Percentiles rank a stretch among this genome's conserved stretches.
phyloP scores from a whole-genome alignment of 352 stramenopile genomes.

The Phytopythium helicoides region DNA sequence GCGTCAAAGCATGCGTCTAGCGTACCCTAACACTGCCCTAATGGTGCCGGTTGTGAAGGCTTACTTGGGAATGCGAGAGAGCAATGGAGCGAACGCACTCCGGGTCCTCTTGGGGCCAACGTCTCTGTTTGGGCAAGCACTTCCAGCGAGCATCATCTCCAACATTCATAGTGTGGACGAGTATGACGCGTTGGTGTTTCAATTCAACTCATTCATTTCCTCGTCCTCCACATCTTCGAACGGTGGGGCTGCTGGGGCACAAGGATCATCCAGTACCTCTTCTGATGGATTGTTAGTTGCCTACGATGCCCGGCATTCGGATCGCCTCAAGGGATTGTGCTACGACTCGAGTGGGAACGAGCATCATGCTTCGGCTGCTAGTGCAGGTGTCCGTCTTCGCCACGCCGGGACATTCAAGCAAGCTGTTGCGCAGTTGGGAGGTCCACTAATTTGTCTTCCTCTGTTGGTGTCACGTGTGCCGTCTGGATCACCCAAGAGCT shows the following conservation, averaged over 20 bases:
- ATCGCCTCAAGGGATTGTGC: constrained; percentile 55
- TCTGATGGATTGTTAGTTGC: constrained; percentile 59
- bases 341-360: constrained; percentile 72
- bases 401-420: constrained; percentile 74
- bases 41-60: constrained; percentile 79
- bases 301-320: constrained; percentile 65
- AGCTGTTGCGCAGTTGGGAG: constrained; percentile 59
- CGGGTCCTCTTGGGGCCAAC: constrained; percentile 64
- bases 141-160: constrained; percentile 55
- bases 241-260: constrained; percentile 21
- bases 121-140: constrained; percentile 53
- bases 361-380: constrained; percentile 57
- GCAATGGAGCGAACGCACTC: constrained; percentile 52
- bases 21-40: constrained; percentile 75
- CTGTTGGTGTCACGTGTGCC: constrained; percentile 40
- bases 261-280: constrained; percentile 25
- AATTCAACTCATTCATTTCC: constrained; percentile 79
- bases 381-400: constrained; percentile 52
- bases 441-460: constrained; percentile 61
- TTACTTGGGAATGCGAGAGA: constrained; percentile 76
- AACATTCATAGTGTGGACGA: constrained; percentile 71
- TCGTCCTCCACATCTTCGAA: constrained; percentile 57
- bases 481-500: constrained; percentile 20
- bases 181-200: constrained; percentile 71
- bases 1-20: constrained; percentile 67